Evolutionary conservation across 2,329 filamentous ascomycete species (phyloP), one percentile per base, ranked within the genome.

Genomic region (Colletotrichum truncatum): DNA sequence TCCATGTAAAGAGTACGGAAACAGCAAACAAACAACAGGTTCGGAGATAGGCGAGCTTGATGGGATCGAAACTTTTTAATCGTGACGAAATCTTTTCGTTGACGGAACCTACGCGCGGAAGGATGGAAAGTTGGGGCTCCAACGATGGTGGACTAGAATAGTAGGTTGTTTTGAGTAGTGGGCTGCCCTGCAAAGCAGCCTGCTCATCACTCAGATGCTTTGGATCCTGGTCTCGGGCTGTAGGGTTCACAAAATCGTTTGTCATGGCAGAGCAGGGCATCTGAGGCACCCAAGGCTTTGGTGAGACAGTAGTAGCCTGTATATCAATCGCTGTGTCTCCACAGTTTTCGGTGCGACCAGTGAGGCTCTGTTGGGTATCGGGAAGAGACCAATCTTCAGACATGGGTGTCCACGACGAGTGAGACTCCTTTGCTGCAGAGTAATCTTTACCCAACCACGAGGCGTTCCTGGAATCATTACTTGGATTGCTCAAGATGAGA

Each of bases 21-120:
- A 89, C 80, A 46, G 86, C 85, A 70, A 89, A 89, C 10, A 89
- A 82, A 71, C 88, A 87, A 25, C 85, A 88, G 7, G 87, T 89
- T 12, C 86, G 82, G 43, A 89, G 79, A 70, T 89, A 89, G 8
- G 86, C 86, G 5, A 87, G 77, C 78, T 89, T 89, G 69, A 89
- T 80, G 1, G 85, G 85, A 73, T 89, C 87, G 69, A 83, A 76
- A 70, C 78, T 73, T 59, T 72, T 73, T 38, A 85, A 76, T 64
- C 75, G 75, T 46, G 68, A 62, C 2, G 64, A 48, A 66, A 80
- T 73, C 11, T 70, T 68, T 8, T 63, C 59, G 32, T 74, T 75
- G 9, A 41, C 69, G 58, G 43, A 71, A 8, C 64, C 25, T 16
- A 69, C 60, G 9, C 66, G 62, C 21, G 69, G 68, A n/a, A 69